Percentiles rank a stretch among this genome's conserved stretches.
Conservation (phyloP, 805 yeast genomes). For the Kuraishia hungarica region DNA sequence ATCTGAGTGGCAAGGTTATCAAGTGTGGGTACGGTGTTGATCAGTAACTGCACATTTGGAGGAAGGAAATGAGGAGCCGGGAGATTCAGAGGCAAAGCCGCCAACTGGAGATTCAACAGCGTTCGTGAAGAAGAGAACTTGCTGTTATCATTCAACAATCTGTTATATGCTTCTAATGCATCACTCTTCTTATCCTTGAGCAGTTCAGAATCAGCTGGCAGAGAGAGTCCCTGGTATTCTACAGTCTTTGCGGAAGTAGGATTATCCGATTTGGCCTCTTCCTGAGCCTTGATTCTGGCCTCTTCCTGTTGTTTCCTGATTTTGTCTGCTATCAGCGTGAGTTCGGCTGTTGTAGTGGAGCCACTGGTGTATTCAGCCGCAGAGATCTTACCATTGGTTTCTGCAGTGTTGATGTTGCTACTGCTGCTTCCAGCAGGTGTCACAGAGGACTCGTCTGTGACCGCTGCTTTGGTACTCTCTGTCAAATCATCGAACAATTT, state of each 20-base stretch:
- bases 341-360: not conserved
- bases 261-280: not conserved
- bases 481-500: too few relatives aligned
- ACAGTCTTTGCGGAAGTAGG: slow-evolving; percentile 8
- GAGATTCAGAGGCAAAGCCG: slow-evolving; percentile 51
- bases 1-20: slow-evolving; percentile 81
- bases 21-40: slow-evolving; percentile 65
- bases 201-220: slow-evolving; percentile 26
- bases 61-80: slow-evolving; percentile 50
- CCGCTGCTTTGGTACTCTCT: not conserved
- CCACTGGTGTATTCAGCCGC: not conserved
- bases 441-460: not conserved
- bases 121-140: slow-evolving; percentile 9
- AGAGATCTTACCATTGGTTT: not conserved
- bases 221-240: slow-evolving; percentile 19
- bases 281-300: not conserved
- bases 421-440: not conserved
- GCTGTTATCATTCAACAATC: slow-evolving; percentile 6
- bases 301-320: not conserved
- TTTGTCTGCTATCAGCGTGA: not conserved
- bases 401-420: not conserved
- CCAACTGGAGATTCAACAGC: slow-evolving; percentile 37
- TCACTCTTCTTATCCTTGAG: slow-evolving; percentile 12
- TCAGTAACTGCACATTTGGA: slow-evolving; percentile 52
- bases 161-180: slow-evolving; percentile 8